These are phyloP conservation scores for Clarireedia hainanense DNA, from an alignment of 2,329 filamentous ascomycete species.

Conservation along the genomic window DNA sequence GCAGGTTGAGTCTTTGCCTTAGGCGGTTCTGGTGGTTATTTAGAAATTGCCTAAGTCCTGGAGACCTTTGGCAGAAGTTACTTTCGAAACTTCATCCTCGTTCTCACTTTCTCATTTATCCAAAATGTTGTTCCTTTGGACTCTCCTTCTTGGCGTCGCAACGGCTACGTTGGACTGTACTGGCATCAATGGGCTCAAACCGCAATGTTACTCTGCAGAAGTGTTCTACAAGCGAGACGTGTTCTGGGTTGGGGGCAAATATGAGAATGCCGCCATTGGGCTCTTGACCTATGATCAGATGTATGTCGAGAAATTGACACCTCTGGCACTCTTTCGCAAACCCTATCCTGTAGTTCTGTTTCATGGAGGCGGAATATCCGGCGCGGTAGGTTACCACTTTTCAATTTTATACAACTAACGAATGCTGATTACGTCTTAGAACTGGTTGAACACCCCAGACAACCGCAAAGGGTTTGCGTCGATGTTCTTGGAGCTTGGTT, in stretches of 20 bases:
- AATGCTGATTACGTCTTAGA: constrained; percentile 18
- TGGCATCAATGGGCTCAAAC: constrained; percentile 13
- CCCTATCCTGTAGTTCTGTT: constrained; percentile 15
- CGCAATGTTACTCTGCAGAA: constrained; percentile 17
- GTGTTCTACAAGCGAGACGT: constrained; percentile 13
- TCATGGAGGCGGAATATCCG: constrained; percentile 13
- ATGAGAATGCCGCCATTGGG: constrained; percentile 12
- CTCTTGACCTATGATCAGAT: constrained; percentile 34
- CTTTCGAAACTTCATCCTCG: not conserved
- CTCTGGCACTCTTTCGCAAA: constrained; percentile 15
- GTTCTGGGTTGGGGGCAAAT: constrained; percentile 18
- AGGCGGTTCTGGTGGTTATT: not conserved
- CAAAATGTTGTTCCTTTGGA: constrained; percentile 8
- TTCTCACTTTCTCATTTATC: not conserved
- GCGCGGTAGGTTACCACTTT: constrained; percentile 9
- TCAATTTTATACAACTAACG: not conserved
- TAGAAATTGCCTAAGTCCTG: not conserved
- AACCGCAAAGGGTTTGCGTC: constrained; percentile 38
- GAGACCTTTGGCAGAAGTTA: not conserved
- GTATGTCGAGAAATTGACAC: constrained; percentile 42
- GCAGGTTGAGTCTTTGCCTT: too few relatives aligned
- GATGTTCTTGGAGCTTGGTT: constrained; percentile 36
- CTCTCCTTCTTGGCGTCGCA: constrained; percentile 5
- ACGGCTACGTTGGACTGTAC: constrained; percentile 9
- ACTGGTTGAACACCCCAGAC: constrained; percentile 40